Evolutionary conservation across 768 basidiomycete genomes (phyloP), one percentile per base, ranked within the genome.

Genomic region (Suillus cothurnatus): DNA sequence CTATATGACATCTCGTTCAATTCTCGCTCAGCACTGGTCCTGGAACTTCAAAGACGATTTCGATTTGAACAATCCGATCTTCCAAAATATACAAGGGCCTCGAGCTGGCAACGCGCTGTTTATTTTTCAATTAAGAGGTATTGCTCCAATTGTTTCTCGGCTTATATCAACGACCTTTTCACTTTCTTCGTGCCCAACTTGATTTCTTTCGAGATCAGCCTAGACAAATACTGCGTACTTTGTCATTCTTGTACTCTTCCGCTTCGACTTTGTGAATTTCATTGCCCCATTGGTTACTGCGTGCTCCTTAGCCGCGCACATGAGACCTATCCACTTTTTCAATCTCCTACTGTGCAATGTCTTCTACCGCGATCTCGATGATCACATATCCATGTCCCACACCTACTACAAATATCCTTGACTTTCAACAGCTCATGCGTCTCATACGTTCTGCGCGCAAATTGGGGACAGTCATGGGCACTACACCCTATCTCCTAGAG

Each of bases 321-420:
- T n/a, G 12, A 23, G 23, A 39, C 31, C n/a, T 23, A 14, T 38
- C 28, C 55, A n/a, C 12, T 47, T 32, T 32, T 31, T 66, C n/a
- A 36, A 49, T 49, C n/a, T 52, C 9, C 28, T 32, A 6, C 26
- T n/a, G 34, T 28, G 19, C 62, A 62, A 76, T 78, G 73, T 70
- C 72, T 49, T 59, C 69, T 32, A 58, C 67, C 21, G 21, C 69
- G 12, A 72, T 68, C 7, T 55, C 69, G 15, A 62, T 43, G 23
- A 31, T 69, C 50, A 62, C 61, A 11, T 61, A 64, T 62, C 59
- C 70, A 6, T 66, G 63, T 32, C 79, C 72, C 17, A 79, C 79
- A 4, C 77, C 78, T 5, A 80, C 79, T 23, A 71, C 70, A 36
- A 79, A 80, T 50, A 63, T 38, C 38, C 76, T 80, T 36, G 65